Base-by-base conservation (phyloP, 192 early-diverging fungal genomes). In the Mortierella hygrophila region DNA sequence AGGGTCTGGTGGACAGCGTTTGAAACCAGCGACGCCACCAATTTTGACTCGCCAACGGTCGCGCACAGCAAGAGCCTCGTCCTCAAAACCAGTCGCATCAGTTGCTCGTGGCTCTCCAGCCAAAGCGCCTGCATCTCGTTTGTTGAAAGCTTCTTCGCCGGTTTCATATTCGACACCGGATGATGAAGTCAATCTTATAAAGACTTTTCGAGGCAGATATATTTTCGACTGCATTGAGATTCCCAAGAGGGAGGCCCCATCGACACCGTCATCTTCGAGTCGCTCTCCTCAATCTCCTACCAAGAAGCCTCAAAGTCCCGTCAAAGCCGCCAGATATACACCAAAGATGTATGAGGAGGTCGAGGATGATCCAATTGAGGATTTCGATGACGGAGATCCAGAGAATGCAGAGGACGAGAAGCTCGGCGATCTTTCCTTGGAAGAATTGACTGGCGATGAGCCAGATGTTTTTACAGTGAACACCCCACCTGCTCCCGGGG, bases 331-430 rank as follows among this genome's bases (percentile, higher is more conserved):
- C 21, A 57, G n/a, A 18, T 23, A 6, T 23, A 9, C n/a, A 26
- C n/a, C 55, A 15, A 57, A 57, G 6, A 1, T 55, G n/a, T 26
- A 77, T 4, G 89, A 65, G 15, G 81, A 71, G 26, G 82, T 82
- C 23, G 75, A 74, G 37, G 89, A 82, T n/a, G 88, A 83, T 29
- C 76, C 29, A 32, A 38, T 38, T 2, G 65, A 68, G 42, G 63
- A 76, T 18, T 40, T 37, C 47, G 65, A 89, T 3, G 88, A 86
- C 1, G 55, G 55, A 26, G 55, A 29, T 26, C n/a, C n/a, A 6
- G n/a, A 60, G 55, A n/a, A 26, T 8, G n/a, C n/a, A 0, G n/a
- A 60, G 55, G n/a, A 26, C 4, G n/a, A 60, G 5, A 18, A 18
- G 10, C 11, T 65, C 29, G 29, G 29, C 29, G 26, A 65, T 16